A percentile compares a stretch with the other conserved stretches of the same genome.
Conservation (phyloP, 306 rosid genomes). For the Cajanus cajan region DNA sequence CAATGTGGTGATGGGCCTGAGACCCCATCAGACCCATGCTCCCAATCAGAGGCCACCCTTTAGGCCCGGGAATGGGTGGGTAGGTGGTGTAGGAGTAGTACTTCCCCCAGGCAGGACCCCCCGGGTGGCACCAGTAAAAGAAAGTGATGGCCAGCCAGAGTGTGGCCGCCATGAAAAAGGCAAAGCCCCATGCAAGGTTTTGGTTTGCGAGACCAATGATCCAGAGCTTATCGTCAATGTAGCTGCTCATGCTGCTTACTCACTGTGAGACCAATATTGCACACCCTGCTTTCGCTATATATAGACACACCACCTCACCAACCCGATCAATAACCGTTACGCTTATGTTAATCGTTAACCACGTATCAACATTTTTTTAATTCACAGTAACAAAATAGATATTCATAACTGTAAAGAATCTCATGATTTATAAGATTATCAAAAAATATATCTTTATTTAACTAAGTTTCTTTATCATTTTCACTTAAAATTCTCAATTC, state of each 20-base stretch:
- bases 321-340: too few relatives aligned
- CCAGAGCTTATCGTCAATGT: constrained; percentile 62
- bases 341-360: too few relatives aligned
- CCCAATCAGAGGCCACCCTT: constrained; percentile 63
- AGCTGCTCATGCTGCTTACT: constrained; percentile 28
- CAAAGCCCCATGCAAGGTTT: constrained; percentile 35
- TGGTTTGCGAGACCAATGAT: constrained; percentile 43
- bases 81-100: not conserved
- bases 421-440: too few relatives aligned
- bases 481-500: too few relatives aligned
- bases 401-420: too few relatives aligned
- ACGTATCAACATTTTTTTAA: too few relatives aligned
- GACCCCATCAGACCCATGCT: constrained; percentile 65
- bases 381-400: too few relatives aligned
- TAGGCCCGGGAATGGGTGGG: constrained; percentile 60
- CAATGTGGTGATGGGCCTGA: constrained; percentile 61
- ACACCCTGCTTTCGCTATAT: not conserved
- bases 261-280: not conserved
- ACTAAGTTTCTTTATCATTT: too few relatives aligned
- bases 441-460: too few relatives aligned
- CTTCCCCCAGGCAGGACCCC: constrained; percentile 86
- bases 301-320: not conserved
- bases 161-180: constrained; percentile 31
- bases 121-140: constrained; percentile 63
- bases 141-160: constrained; percentile 39